Evolutionary conservation across 2,329 filamentous ascomycete genomes (phyloP).

Genomic region (Stemphylium vesicarium): DNA sequence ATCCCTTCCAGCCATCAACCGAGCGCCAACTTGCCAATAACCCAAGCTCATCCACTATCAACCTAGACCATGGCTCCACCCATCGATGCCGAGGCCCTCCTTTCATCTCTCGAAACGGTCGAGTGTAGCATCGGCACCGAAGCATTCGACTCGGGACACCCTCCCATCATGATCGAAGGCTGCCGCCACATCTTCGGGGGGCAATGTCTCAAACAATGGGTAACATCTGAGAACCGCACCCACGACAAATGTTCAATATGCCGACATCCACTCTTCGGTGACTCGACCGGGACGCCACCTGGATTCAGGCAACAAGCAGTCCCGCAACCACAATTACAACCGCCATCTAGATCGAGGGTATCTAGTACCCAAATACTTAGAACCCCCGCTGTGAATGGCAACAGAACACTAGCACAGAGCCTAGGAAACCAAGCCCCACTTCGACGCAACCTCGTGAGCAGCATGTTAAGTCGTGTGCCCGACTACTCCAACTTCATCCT

Average conservation of each 20-base stretch:
- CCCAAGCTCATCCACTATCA: neutral
- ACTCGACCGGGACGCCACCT: neutral
- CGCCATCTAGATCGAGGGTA: too few relatives aligned
- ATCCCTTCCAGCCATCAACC: too few relatives aligned
- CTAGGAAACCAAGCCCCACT: too few relatives aligned
- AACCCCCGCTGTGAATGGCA: too few relatives aligned
- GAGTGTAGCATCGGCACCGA: conserved; percentile 8
- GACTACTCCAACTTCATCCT: too few relatives aligned
- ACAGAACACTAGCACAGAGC: too few relatives aligned
- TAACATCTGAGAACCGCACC: neutral
- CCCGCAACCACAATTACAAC: too few relatives aligned
- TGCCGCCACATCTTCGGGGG: conserved; percentile 6
- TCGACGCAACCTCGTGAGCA: too few relatives aligned
- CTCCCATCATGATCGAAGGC: neutral
- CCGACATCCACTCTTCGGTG: neutral
- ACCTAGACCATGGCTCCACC: neutral
- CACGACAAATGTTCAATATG: conserved; percentile 7
- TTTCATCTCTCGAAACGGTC: neutral
- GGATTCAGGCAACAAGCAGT: too few relatives aligned
- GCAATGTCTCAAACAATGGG: conserved; percentile 1
- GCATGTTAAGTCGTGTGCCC: too few relatives aligned
- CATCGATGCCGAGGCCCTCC: neutral
- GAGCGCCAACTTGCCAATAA: too few relatives aligned
- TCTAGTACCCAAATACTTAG: too few relatives aligned
- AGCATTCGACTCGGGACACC: neutral